phyloP scores from a whole-genome alignment of 2,329 filamentous ascomycete species.

The Neopestalotiopsis sp. region DNA sequence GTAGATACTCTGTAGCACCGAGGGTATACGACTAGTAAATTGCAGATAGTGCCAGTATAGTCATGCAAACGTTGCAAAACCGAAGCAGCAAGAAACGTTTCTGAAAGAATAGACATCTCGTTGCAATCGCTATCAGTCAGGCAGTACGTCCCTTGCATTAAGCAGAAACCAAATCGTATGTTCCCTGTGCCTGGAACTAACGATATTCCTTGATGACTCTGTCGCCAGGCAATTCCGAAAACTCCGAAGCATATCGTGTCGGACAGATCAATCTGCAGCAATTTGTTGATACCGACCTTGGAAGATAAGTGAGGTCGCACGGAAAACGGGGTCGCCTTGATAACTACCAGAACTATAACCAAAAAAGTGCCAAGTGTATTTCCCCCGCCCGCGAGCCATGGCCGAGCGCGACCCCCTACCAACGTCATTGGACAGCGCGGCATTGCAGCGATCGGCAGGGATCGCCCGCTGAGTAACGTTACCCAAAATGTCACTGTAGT shows the following conservation, averaged over 20 bases:
- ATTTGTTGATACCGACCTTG: not conserved
- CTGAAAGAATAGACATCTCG: no score
- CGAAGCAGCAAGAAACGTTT: no score
- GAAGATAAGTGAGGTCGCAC: not conserved
- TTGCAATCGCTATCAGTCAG: no score
- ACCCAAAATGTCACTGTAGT: not conserved
- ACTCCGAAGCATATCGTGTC: not conserved
- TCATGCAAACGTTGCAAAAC: not conserved
- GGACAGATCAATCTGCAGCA: not conserved
- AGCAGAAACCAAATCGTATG: no score
- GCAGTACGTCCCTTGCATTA: no score
- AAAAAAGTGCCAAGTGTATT: not conserved
- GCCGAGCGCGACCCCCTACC: not conserved
- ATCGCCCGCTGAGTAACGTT: constrained; percentile 3
- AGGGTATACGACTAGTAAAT: not conserved
- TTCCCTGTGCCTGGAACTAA: no score
- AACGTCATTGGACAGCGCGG: not conserved
- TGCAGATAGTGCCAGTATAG: not conserved
- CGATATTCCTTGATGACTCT: not conserved
- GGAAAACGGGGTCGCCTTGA: not conserved
- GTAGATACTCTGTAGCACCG: not conserved
- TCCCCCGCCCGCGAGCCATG: not conserved
- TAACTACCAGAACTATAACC: not conserved
- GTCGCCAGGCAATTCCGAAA: not conserved
- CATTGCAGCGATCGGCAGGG: constrained; percentile 1